A percentile compares a stretch with the other conserved stretches of the same genome.
phyloP scores from a whole-genome alignment of 2,329 filamentous ascomycete species.

The Arthrobotrys megalospora region DNA sequence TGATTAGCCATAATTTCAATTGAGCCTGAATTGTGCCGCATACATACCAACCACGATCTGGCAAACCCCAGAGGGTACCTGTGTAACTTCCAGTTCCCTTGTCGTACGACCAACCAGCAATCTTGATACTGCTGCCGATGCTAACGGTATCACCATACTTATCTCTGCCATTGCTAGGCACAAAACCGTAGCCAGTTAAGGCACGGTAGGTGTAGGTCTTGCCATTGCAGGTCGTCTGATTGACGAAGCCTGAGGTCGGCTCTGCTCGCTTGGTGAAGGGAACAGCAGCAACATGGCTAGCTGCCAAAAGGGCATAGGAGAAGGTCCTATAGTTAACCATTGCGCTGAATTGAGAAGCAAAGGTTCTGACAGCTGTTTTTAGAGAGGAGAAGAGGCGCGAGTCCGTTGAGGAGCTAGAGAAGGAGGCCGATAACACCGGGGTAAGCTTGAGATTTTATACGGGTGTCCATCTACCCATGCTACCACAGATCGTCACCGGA shows the following conservation, averaged over 20 bases:
- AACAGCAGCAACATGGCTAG: conserved; percentile 43
- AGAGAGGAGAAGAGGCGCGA: background rate
- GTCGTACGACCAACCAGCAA: conserved; percentile 75
- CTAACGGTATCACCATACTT: conserved; percentile 80
- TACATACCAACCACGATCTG: conserved; percentile 77
- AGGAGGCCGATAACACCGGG: background rate
- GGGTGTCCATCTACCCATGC: background rate
- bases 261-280: conserved; percentile 44
- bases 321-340: conserved; percentile 53
- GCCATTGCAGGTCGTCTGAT: conserved; percentile 74
- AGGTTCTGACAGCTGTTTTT: background rate
- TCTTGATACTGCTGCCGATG: conserved; percentile 77
- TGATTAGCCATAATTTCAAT: conserved; percentile 29
- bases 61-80: conserved; percentile 76
- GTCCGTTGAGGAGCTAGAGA: background rate
- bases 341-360: background rate
- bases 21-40: background rate
- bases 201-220: conserved; percentile 77
- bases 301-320: conserved; percentile 46
- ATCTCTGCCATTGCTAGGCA: conserved; percentile 74
- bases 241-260: conserved; percentile 66
- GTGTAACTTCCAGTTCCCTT: conserved; percentile 72
- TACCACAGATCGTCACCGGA: background rate
- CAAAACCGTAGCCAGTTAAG: conserved; percentile 77
- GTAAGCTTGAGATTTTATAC: conserved; percentile 25